Evolutionary conservation across 345 rosid genomes (phyloP), one percentile per base, ranked within the genome.

Genomic region (Mangifera indica): DNA sequence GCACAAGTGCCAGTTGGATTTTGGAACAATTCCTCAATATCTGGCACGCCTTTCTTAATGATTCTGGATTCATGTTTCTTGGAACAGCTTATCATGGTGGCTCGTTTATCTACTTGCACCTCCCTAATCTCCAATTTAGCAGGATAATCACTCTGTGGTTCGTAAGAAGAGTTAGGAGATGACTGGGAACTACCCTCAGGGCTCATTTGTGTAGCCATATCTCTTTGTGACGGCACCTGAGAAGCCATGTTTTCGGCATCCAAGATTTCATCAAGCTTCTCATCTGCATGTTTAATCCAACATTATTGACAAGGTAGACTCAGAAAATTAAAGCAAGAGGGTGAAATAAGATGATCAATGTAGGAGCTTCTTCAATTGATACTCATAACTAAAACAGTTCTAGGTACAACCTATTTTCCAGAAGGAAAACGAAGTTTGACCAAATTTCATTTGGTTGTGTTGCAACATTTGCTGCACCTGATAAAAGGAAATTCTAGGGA

Each of bases 181-280:
- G 84, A 79, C 70, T 72, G 66, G 75, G 76, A 72, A 64, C 82
- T 79, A 48, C 78, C 81, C 5, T 82, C 87, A 3, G 91, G 87
- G 59, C 98, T 95, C 98, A 92, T 95, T 76, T 95, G 98, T 9
- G 99, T 92, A 10, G 98, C 91, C 88, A 87, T 92, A 75, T 95
- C 99, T 77, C 96, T 86, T 74, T 89, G 74, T 11, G 91, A 88
- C 56, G 83, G 74, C 22, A 67, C 86, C 2, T 82, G 90, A 72
- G 82, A 74, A 18, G 81, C 86, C 15, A 18, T 45, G 57, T 58
- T 81, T 72, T 81, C 87, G 5, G 59, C 76, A 20, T 74, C 87
- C 63, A 75, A 79, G 7, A 62, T 67, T 18, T 72, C 82, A 44
- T 82, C 91, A 46, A 59, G 60, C 76, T 79, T 90, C 69, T 86